Evolutionary conservation across 2,329 filamentous ascomycete genomes (phyloP), one percentile per base, ranked within the genome.

Genomic region (Tolypocladium nubicola): DNA sequence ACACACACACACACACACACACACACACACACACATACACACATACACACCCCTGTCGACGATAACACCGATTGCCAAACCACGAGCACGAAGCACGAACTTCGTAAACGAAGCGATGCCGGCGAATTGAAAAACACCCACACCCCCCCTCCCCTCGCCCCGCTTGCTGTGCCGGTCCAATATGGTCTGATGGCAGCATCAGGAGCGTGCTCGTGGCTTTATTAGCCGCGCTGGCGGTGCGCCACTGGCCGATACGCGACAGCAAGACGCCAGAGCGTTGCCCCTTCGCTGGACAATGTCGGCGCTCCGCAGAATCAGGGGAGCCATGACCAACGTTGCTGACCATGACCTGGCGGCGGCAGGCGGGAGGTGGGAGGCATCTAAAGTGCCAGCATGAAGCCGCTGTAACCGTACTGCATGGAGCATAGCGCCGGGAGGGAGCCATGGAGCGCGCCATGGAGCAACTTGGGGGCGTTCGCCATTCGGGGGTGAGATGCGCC

Each of bases 271-370:
- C 30, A 33, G 30, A 33, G 30, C 21, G 10, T 23, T 14, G 11
- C 43, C 45, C 26, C 16, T 50, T 49, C 13, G 23, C 10, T 5
- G 47, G 47, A 35, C 47, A 19, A 10, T 45, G 30, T 21, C 53
- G 26, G 45, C 53, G 53, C 53, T 54, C 45, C 53, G 53, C 53
- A 54, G 53, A 45, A 54, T 54, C 10, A 54, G 53, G 53, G 53
- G 53, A 26, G 47, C 40, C 16, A 35, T 33, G 40, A 40, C 53
- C 53, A 40, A 45, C 7, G 35, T 21, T 19, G 21, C 33, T 26
- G 37, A 39, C 41, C 33, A 39, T 26, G 50, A 38, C n/a, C 19
- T 4, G 30, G 10, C 19, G 30, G 10, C 19, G 16, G 26, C 16
- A 7, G 47, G 30, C 16, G 26, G 47, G 30, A 11, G 23, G 23